Conservation (phyloP, 2,329 filamentous ascomycete species). For the Sporothrix variecibatus region DNA sequence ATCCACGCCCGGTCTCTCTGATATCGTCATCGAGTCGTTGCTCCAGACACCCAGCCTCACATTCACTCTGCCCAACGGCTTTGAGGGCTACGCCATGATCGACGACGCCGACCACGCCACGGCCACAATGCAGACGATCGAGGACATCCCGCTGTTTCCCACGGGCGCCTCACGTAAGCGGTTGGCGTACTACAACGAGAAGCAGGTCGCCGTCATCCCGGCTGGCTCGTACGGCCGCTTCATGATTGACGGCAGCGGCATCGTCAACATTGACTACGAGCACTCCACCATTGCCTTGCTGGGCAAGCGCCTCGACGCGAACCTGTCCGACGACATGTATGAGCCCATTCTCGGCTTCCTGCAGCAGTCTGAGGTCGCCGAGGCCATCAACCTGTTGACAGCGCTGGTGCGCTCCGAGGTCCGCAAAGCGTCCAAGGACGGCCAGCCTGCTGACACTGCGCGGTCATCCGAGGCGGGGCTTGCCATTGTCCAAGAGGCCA, state of each 20-base stretch:
- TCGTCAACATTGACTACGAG: constrained; percentile 73
- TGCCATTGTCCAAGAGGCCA: constrained; percentile 59
- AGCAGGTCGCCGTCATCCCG: constrained; percentile 58
- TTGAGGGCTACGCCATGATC: constrained; percentile 73
- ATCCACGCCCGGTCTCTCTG: constrained; percentile 40
- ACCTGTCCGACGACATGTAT: constrained; percentile 58
- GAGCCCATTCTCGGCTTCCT: constrained; percentile 56
- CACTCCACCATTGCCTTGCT: constrained; percentile 82
- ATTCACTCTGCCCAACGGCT: constrained; percentile 70
- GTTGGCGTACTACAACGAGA: constrained; percentile 48
- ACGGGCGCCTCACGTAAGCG: constrained; percentile 49
- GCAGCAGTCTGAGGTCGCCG: constrained; percentile 64
- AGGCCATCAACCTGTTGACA: constrained; percentile 73
- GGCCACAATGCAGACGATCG: constrained; percentile 71
- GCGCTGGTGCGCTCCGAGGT: constrained; percentile 63
- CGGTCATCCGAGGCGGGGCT: constrained; percentile 41
- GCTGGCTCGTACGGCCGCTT: constrained; percentile 69
- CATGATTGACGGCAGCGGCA: constrained; percentile 73
- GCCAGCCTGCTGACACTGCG: constrained; percentile 29
- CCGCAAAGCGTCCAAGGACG: constrained; percentile 39
- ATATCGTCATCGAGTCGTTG: constrained; percentile 63
- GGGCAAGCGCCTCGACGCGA: constrained; percentile 72
- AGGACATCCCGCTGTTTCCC: constrained; percentile 65
- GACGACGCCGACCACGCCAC: constrained; percentile 71
- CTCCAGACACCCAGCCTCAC: constrained; percentile 74